Conservation (phyloP, 2,329 filamentous ascomycete species). For the Aspergillus amoenus region DNA sequence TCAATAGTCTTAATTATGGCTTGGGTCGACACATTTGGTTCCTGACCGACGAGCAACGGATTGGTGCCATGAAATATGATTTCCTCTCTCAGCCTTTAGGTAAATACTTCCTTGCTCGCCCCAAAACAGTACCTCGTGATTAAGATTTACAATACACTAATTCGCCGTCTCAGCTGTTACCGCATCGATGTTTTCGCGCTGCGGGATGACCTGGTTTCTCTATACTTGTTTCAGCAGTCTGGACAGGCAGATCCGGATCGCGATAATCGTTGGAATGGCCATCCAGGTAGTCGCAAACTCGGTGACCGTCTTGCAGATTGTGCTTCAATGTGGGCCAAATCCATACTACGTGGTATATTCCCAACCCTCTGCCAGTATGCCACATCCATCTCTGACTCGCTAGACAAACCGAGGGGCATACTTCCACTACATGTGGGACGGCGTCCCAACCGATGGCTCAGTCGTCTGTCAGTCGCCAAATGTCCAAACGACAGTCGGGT, state of each 20-base stretch:
- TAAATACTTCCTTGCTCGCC: slow-evolving; percentile 9
- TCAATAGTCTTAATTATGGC: slow-evolving; percentile 27
- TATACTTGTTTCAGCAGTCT: slow-evolving; percentile 34
- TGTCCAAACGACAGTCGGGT: slow-evolving; percentile 37
- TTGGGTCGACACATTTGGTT: slow-evolving; percentile 36
- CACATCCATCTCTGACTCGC: background rate
- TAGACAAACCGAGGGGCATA: slow-evolving; percentile 31
- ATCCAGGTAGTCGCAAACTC: slow-evolving; percentile 35
- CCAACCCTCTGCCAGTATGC: background rate
- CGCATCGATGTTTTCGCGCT: slow-evolving; percentile 35
- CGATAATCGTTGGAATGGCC: slow-evolving; percentile 32
- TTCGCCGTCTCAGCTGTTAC: slow-evolving; percentile 23
- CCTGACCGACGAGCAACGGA: slow-evolving; percentile 23
- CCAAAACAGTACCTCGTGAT: background rate
- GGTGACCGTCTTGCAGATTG: slow-evolving; percentile 35
- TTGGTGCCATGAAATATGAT: slow-evolving; percentile 29
- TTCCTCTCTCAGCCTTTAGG: slow-evolving; percentile 26
- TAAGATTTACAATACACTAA: background rate
- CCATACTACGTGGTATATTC: slow-evolving; percentile 28
- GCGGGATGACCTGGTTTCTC: slow-evolving; percentile 40
- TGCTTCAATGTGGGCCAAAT: slow-evolving; percentile 37
- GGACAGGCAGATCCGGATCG: slow-evolving; percentile 28
- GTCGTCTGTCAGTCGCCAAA: slow-evolving; percentile 33
- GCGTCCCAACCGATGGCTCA: slow-evolving; percentile 33
- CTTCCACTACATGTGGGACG: slow-evolving; percentile 42